Conservation (phyloP, 306 rosid species). For the Fragaria nilgerrensis region DNA sequence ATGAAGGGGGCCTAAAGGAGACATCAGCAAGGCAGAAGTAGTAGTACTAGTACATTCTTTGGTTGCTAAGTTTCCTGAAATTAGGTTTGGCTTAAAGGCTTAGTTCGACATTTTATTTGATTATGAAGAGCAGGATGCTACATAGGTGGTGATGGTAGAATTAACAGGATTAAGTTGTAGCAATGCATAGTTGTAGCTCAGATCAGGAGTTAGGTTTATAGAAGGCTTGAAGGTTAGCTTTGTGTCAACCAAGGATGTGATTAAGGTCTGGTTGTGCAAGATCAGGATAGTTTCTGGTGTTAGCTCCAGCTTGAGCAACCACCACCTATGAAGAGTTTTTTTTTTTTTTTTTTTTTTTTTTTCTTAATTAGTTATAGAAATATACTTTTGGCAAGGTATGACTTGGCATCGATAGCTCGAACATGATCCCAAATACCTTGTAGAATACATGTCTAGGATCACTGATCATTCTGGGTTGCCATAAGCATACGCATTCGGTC, state of each 20-base stretch:
- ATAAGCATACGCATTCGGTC: background rate
- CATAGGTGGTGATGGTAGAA: background rate
- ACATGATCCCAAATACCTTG: slow-evolving; percentile 1
- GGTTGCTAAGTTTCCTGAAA: too few species aligned
- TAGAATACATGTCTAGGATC: slow-evolving; percentile 4
- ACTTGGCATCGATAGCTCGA: background rate
- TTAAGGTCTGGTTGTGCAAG: background rate
- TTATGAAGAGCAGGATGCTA: background rate
- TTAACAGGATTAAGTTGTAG: background rate
- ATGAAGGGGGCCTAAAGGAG: too few species aligned
- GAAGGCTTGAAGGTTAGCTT: background rate
- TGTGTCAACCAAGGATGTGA: background rate
- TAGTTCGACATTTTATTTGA: background rate
- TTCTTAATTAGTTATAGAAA: background rate
- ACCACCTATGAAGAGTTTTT: background rate
- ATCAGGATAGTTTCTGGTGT: background rate
- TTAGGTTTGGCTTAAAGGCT: too few species aligned
- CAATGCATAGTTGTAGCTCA: background rate
- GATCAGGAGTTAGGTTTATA: background rate
- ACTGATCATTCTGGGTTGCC: background rate
- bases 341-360: background rate
- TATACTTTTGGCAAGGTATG: background rate
- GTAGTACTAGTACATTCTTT: too few species aligned
- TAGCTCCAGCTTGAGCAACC: background rate
- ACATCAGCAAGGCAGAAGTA: too few species aligned